Base-by-base conservation (phyloP, 805 yeast species). In the Saccharomycopsis malanga region DNA sequence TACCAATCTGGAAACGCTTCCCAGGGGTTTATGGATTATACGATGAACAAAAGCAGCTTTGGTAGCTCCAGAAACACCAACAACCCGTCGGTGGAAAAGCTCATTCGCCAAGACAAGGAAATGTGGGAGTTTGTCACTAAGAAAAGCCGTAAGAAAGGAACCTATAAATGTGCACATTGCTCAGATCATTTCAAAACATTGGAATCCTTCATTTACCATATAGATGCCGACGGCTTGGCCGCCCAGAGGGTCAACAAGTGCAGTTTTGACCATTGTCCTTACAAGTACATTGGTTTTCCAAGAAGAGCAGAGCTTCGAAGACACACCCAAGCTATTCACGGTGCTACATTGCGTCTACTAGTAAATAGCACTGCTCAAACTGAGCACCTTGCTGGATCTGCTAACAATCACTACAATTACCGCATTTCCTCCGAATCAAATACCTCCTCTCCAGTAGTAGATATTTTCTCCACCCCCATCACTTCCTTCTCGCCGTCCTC, bases 91-190 rank as follows among this genome's bases (percentile, higher is more conserved):
- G 36, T 41, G n/a, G 44, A 17, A 25, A 15, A 9, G 21, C 24
- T 41, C 14, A 25, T 41, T 22, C 17, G 22, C 15, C 36, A 17
- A 14, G 37, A 41, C 44, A 10, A 10, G 9, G 25, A 10, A n/a
- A 27, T 41, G 9, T 32, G 45, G 39, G 25, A 32, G 6, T 21
- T 14, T 6, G 29, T 42, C n/a, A 27, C 10, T 5, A 54, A 56
- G 3, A 58, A 59, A 9, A 54, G 65, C 9, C 40, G 56, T 6
- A 60, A 59, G 17, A 67, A 61, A 22, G 77, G 72, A 0, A 59
- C 64, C 25, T 72, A 71, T 53, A 65, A 67, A 45, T 74, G 79
- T 57, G 59, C 72, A 3, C 78, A 74, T 48, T 74, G 79, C 48
- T 56, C 70, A 0, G 58, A 61, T 23, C 60, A 59, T 17, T 73